These are phyloP conservation scores for Penicillium sp. DNA, from an alignment of 2,329 filamentous ascomycete genomes.

Conservation along the genomic window DNA sequence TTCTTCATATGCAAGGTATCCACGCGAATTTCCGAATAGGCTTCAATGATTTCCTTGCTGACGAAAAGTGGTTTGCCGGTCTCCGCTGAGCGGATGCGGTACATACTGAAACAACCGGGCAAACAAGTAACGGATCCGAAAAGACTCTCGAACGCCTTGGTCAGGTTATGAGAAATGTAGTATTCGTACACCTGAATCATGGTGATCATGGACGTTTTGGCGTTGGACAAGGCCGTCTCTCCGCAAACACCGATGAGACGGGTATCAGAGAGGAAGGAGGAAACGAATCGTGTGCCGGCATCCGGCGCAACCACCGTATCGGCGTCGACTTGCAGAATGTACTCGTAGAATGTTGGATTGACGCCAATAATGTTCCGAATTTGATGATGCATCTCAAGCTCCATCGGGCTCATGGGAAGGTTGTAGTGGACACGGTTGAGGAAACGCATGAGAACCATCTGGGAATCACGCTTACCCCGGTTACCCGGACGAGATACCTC, in stretches of 20 bases:
- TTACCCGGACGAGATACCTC: conserved; percentile 79
- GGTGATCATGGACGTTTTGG: conserved; percentile 88
- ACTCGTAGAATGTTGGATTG: conserved; percentile 98
- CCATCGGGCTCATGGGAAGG: conserved; percentile 88
- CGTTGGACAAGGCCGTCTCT: conserved; percentile 89
- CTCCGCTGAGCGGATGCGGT: conserved; percentile 90
- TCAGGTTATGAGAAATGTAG: conserved; percentile 96
- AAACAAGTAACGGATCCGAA: conserved; percentile 97
- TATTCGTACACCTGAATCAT: conserved; percentile 99
- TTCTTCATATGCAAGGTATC: conserved; percentile 99
- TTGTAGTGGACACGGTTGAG: conserved; percentile 99
- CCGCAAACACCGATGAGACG: conserved; percentile 91
- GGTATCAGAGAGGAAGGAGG: conserved; percentile 86
- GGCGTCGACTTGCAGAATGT: conserved; percentile 92
- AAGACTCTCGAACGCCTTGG: conserved; percentile 94
- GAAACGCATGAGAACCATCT: conserved; percentile 98
- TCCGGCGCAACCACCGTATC: conserved; percentile 92
- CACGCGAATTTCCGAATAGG: conserved; percentile 88
- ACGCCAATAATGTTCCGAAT: conserved; percentile 98
- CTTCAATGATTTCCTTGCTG: conserved; percentile 83
- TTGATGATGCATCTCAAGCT: conserved; percentile 98
- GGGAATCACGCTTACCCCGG: conserved; percentile 97
- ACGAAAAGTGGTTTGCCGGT: conserved; percentile 95
- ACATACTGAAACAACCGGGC: conserved; percentile 99
- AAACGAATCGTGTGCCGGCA: conserved; percentile 86